Evolutionary conservation across 177 flowering plant genomes (phyloP).

Genomic region (Vitis hybrid): DNA sequence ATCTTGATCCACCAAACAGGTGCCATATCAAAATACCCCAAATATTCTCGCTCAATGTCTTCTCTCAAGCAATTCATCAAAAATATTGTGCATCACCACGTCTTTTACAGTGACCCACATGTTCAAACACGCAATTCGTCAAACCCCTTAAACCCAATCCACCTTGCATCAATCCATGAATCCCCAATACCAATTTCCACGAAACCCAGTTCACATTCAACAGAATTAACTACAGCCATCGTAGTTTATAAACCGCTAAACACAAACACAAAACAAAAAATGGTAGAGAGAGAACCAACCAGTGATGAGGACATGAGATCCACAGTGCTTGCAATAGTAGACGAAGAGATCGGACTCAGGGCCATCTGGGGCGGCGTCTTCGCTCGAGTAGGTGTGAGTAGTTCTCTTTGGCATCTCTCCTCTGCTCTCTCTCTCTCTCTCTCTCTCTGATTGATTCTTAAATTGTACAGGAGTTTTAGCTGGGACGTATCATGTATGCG

Average conservation of each 20-base stretch:
- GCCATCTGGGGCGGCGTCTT: conserved; percentile 87
- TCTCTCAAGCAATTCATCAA: too few relatives aligned
- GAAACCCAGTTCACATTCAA: too few relatives aligned
- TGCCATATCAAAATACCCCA: too few relatives aligned
- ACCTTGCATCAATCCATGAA: too few relatives aligned
- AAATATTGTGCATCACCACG: too few relatives aligned
- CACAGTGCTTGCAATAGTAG: conserved; percentile 94
- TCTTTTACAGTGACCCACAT: too few relatives aligned
- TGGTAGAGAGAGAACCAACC: conserved; percentile 37
- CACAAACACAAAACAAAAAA: neutral
- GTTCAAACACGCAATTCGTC: too few relatives aligned
- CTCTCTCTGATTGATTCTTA: neutral
- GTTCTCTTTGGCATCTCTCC: conserved; percentile 88
- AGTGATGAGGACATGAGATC: conserved; percentile 93
- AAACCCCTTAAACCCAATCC: too few relatives aligned
- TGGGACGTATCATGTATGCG: too few relatives aligned
- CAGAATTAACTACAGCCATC: too few relatives aligned
- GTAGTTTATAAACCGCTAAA: neutral
- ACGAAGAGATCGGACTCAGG: conserved; percentile 97
- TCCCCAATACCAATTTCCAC: too few relatives aligned
- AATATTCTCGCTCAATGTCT: too few relatives aligned
- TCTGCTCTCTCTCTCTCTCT: neutral
- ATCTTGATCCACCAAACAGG: neutral
- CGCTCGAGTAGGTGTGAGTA: conserved; percentile 96
- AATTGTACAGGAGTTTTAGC: neutral